These are phyloP conservation scores for Endothia cerciana DNA, from an alignment of 2,329 filamentous ascomycete species.

Conservation along the genomic window DNA sequence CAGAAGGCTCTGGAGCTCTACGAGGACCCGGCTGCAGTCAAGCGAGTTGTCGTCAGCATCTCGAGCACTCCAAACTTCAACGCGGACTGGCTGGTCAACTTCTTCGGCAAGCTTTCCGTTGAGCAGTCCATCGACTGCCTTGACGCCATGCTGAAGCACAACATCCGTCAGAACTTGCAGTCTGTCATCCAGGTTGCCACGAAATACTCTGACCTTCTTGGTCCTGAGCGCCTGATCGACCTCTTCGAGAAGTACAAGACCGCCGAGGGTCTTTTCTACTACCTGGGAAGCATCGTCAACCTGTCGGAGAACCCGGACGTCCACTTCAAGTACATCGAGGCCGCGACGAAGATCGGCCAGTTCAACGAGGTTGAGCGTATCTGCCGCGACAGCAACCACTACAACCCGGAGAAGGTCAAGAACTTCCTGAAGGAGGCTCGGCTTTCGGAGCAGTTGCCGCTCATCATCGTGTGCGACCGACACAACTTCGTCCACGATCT, in stretches of 20 bases:
- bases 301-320: conserved; percentile 94
- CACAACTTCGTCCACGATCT: conserved; percentile 98
- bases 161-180: conserved; percentile 96
- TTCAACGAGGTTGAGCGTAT: conserved; percentile 96
- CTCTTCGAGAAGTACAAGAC: conserved; percentile 98
- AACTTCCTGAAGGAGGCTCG: conserved; percentile 98
- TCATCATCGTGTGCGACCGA: conserved; percentile 99
- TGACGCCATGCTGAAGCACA: conserved; percentile 93
- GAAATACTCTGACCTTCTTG: conserved; percentile 95
- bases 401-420: conserved; percentile 95
- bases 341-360: conserved; percentile 90
- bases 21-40: conserved; percentile 86
- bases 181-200: conserved; percentile 94
- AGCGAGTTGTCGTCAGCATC: conserved; percentile 86
- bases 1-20: conserved; percentile 93
- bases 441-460: conserved; percentile 86
- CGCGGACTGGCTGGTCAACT: conserved; percentile 87
- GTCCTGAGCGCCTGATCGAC: conserved; percentile 84
- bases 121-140: conserved; percentile 94
- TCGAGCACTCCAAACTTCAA: conserved; percentile 82
- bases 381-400: conserved; percentile 88
- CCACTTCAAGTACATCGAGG: conserved; percentile 99
- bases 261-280: conserved; percentile 95
- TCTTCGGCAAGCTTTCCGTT: conserved; percentile 92
- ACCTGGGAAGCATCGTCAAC: conserved; percentile 97